Conservation (phyloP, 1,284 basidiomycete species). For the Leccinum subfulvum region DNA sequence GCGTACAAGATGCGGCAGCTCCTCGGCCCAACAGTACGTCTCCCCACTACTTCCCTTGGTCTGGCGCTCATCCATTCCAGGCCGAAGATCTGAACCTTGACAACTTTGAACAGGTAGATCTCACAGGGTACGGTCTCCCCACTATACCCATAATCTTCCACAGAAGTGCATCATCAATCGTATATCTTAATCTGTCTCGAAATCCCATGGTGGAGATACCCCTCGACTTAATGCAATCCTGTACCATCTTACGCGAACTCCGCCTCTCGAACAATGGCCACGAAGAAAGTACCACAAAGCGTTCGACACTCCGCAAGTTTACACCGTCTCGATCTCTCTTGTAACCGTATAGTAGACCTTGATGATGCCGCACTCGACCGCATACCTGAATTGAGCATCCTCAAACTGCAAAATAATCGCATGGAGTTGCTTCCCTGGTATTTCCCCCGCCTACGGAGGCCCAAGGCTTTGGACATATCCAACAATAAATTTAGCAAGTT, state of each 20-base stretch:
- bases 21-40: conserved; percentile 63
- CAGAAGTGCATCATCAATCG: conserved; percentile 82
- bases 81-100: conserved; percentile 75
- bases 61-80: conserved; percentile 32
- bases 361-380: conserved; percentile 83
- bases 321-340: conserved; percentile 86
- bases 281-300: conserved; percentile 90
- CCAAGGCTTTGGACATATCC: conserved; percentile 89
- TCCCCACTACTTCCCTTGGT: neutral
- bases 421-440: conserved; percentile 79
- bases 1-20: conserved; percentile 36
- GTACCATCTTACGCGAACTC: conserved; percentile 81
- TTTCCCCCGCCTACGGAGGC: conserved; percentile 77
- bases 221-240: conserved; percentile 93
- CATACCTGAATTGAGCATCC: conserved; percentile 68
- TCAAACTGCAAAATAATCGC: conserved; percentile 92
- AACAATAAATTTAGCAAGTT: conserved; percentile 94
- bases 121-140: too few relatives aligned
- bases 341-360: conserved; percentile 90
- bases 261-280: conserved; percentile 81
- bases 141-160: conserved; percentile 58
- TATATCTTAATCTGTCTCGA: conserved; percentile 86
- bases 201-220: conserved; percentile 98
- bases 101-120: conserved; percentile 79
- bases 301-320: conserved; percentile 77